Base-by-base conservation (phyloP, 345 rosid genomes). In the Salix viminalis region DNA sequence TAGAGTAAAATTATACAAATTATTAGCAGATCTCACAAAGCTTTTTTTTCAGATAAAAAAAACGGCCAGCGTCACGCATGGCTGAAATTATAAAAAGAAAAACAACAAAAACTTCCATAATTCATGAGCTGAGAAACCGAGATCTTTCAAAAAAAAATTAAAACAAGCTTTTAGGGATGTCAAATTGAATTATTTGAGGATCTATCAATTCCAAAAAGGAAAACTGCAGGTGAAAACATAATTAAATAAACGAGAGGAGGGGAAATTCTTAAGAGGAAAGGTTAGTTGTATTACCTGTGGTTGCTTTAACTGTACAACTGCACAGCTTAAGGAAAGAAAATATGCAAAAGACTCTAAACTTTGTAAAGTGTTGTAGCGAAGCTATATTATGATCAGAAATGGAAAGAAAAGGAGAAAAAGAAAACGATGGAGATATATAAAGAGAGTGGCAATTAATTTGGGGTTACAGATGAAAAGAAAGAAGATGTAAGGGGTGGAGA, bases 231-330 rank as follows among this genome's bases (percentile, higher is more conserved):
- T 56, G 13, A 56, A 23, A n/a, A 1, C 61, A 56, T n/a, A 56
- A 56, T 56, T n/a, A 56, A 56, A 8, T 21, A 9, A 58, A 54
- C 2, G 60, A 54, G 11, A 7, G 21, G 23, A 56, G 2, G 64
- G 13, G 24, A 56, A n/a, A 9, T 23, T 56, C 62, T n/a, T 1
- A 14, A 46, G 18, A 46, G 50, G 16, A 34, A 34, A 34, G 36
- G 37, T n/a, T 23, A n/a, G 24, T 26, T 9, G 23, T 58, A 3
- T 58, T 58, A 58, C 64, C 64, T 58, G 23, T 23, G 64, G 64
- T 24, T 58, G 14, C 15, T 58, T 10, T 12, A 58, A 78, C 88
- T 83, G 85, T 81, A 79, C 87, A 84, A 54, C 73, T 52, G 37
- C 69, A 74, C 37, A 16, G 67, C 70, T 10, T 8, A 39, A 30